phyloP scores from a whole-genome alignment of 345 rosid genomes.

The Lumnitzera littorea region DNA sequence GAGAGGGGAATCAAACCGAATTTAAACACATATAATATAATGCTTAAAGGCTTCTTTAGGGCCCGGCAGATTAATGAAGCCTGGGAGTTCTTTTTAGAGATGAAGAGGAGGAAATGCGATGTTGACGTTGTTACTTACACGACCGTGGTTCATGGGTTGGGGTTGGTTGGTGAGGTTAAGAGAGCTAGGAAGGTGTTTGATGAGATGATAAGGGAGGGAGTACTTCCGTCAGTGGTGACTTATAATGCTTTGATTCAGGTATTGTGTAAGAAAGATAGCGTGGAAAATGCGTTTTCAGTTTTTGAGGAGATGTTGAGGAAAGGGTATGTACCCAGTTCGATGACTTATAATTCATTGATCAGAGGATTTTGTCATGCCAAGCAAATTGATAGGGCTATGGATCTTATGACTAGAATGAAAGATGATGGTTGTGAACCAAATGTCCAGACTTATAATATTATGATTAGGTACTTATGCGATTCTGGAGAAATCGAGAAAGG shows the following conservation, averaged over 20 bases:
- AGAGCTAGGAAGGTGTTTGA: slow-evolving; percentile 57
- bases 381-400: slow-evolving; percentile 51
- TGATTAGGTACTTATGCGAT: slow-evolving; percentile 61
- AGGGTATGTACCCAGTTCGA: slow-evolving; percentile 62
- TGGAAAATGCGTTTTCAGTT: slow-evolving; percentile 59
- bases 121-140: slow-evolving; percentile 78
- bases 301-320: slow-evolving; percentile 77
- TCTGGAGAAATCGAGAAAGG: slow-evolving; percentile 66
- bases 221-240: slow-evolving; percentile 82
- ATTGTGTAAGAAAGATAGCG: slow-evolving; percentile 78
- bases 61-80: slow-evolving; percentile 75
- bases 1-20: slow-evolving; percentile 57
- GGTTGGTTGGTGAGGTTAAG: slow-evolving; percentile 60
- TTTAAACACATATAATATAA: slow-evolving; percentile 56
- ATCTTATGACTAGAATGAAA: slow-evolving; percentile 58
- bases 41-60: slow-evolving; percentile 76
- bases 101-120: slow-evolving; percentile 72
- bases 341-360: slow-evolving; percentile 63
- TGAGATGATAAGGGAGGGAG: slow-evolving; percentile 62
- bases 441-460: slow-evolving; percentile 70
- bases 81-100: slow-evolving; percentile 78
- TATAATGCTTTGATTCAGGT: slow-evolving; percentile 87
- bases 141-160: slow-evolving; percentile 74
- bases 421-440: slow-evolving; percentile 57
- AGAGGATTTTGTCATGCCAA: slow-evolving; percentile 80